Evolutionary conservation across 306 rosid genomes (phyloP).

Genomic region (Amphicarpaea edgeworthii): DNA sequence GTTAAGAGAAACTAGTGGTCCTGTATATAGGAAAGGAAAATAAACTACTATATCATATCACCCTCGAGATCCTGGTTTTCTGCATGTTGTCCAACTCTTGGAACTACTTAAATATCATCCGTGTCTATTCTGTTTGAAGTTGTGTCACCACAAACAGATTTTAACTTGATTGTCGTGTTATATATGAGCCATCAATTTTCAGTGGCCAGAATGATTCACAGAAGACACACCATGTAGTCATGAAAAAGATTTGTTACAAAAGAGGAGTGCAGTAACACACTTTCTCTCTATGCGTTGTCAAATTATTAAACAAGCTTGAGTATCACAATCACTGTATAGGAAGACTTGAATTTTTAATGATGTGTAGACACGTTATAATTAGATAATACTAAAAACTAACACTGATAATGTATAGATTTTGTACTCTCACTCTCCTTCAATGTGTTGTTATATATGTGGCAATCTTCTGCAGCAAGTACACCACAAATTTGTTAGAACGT

Average conservation of each 20-base stretch:
- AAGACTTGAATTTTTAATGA: background rate
- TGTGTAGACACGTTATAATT: background rate
- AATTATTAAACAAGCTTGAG: constrained; percentile 16
- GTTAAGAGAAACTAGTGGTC: background rate
- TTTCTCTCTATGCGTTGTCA: background rate
- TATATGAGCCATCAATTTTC: background rate
- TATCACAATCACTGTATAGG: constrained; percentile 16
- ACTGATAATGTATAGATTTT: constrained; percentile 1
- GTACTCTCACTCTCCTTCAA: background rate
- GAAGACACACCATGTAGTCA: constrained; percentile 6
- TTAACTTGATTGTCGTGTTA: background rate
- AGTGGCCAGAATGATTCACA: background rate
- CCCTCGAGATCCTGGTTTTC: background rate
- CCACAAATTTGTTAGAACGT: constrained; percentile 5
- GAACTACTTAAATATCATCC: background rate
- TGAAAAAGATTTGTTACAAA: background rate
- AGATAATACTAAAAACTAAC: background rate
- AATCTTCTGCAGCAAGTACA: constrained; percentile 25
- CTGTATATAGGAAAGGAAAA: background rate
- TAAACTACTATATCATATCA: background rate
- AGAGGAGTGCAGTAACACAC: too few relatives aligned
- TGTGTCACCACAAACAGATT: background rate
- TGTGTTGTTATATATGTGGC: background rate
- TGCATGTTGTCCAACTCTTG: background rate
- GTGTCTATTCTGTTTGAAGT: background rate